Evolutionary conservation across 441 rosid species (phyloP), one percentile per base, ranked within the genome.

Genomic region (Flueggea neowawraea): DNA sequence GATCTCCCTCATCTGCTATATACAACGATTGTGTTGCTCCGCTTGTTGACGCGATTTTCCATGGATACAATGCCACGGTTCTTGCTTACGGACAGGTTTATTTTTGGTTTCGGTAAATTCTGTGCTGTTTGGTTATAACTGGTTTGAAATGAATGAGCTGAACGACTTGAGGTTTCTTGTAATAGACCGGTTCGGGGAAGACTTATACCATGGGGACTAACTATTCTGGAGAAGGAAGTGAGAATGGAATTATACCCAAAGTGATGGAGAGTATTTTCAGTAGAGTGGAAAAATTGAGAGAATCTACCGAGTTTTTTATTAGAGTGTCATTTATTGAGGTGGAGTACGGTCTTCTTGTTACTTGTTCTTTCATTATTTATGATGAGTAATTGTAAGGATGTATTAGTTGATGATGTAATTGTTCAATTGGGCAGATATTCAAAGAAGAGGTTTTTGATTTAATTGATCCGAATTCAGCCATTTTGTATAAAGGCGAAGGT

Each of bases 281-380:
- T 65, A 84, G 74, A 66, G 86, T 88, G 4, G 89, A 84, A 61
- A 68, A 68, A 4, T 62, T 59, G 31, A 84, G 69, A 69, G 86
- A 84, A 11, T 73, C 84, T 0, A 68, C 81, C 0, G 96, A 95
- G 61, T 81, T 89, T 52, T 66, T 95, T 64, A 88, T 91, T 10
- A 70, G 99, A 59, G 97, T 95, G 12, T 91, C 99, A 16, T 95
- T 91, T 70, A 91, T 95, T 61, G 99, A 95, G 98, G 97, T 95
- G 69, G 61, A 55, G 28, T 58, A 3, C 43, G 3, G n/a, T n/a
- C 6, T 22, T 16, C 5, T 2, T 41, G 15, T 28, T 5, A 1
- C 6, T 57, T 2, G 5, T 49, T 10, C 28, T 22, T 22, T 53
- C 12, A 53, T 16, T 53, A 16, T 6, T n/a, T 53, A 16, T 14